These are phyloP conservation scores for Chrysanthemum makinoi DNA, from an alignment of 129 eudicot species.

Conservation along the genomic window DNA sequence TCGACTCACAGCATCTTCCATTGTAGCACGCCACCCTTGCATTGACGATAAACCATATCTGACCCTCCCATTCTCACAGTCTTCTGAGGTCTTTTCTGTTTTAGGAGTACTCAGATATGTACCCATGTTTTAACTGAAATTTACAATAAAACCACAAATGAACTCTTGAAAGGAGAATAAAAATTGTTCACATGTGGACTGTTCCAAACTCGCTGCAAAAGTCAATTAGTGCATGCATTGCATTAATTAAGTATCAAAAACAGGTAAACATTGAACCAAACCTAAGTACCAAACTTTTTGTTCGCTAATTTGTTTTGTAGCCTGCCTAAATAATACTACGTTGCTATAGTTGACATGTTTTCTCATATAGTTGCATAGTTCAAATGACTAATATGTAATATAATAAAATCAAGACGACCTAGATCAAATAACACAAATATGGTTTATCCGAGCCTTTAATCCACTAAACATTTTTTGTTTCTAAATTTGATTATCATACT, in stretches of 20 bases:
- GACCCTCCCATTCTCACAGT: slow-evolving; percentile 71
- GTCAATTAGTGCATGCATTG: background rate
- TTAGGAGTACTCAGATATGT: slow-evolving; percentile 92
- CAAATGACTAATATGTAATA: too few relatives aligned
- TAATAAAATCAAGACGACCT: too few relatives aligned
- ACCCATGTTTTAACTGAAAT: slow-evolving; percentile 76
- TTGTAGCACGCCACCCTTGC: slow-evolving; percentile 99
- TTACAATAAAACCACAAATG: slow-evolving; percentile 13
- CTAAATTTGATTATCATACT: too few relatives aligned
- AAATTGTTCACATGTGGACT: background rate
- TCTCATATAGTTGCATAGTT: too few relatives aligned
- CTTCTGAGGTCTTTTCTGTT: slow-evolving; percentile 91
- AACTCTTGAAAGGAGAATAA: slow-evolving; percentile 1
- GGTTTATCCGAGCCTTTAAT: too few relatives aligned
- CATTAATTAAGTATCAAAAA: background rate
- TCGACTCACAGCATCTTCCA: slow-evolving; percentile 94
- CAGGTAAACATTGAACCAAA: background rate
- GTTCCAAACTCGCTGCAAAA: background rate
- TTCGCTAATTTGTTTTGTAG: background rate
- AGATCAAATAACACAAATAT: too few relatives aligned
- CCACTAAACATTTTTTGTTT: too few relatives aligned
- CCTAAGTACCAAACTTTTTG: background rate
- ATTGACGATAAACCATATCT: slow-evolving; percentile 84
- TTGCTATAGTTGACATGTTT: too few relatives aligned
- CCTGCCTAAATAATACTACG: background rate